These are phyloP conservation scores for Zea mays DNA, from an alignment of 176 grass and related monocot species.

Conservation along the genomic window DNA sequence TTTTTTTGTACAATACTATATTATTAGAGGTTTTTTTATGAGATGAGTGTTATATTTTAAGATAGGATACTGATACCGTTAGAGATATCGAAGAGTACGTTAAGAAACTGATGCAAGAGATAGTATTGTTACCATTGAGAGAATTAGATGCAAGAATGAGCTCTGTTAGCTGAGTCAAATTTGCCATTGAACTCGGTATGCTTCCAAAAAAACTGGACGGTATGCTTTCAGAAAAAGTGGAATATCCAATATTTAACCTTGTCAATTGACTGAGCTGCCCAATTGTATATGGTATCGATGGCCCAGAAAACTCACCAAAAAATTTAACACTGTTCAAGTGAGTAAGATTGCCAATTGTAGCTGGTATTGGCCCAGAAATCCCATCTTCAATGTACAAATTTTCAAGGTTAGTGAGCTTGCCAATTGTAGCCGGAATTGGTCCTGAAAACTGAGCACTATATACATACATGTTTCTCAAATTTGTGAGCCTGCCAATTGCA, in stretches of 20 bases:
- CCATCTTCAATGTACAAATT: too few relatives aligned
- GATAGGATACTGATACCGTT: too few relatives aligned
- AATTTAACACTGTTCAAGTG: too few relatives aligned
- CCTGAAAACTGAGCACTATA: too few relatives aligned
- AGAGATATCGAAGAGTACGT: too few relatives aligned
- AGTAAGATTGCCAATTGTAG: too few relatives aligned
- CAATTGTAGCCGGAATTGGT: too few relatives aligned
- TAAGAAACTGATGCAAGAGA: background rate
- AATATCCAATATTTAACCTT: background rate
- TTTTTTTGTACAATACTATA: too few relatives aligned
- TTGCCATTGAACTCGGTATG: background rate
- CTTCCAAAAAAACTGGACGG: background rate
- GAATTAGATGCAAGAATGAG: background rate
- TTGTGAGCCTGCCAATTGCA: background rate
- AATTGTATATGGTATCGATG: background rate
- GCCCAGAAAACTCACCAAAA: background rate
- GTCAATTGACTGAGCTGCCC: constrained; percentile 3
- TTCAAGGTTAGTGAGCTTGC: too few relatives aligned
- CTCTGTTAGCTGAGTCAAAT: background rate
- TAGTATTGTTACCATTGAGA: background rate
- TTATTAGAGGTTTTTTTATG: too few relatives aligned
- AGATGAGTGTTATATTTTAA: too few relatives aligned
- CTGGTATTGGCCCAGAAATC: too few relatives aligned
- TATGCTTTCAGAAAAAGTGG: background rate
- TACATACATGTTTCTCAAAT: background rate